phyloP scores from a whole-genome alignment of 116 monocot species.

The Posidonia oceanica region DNA sequence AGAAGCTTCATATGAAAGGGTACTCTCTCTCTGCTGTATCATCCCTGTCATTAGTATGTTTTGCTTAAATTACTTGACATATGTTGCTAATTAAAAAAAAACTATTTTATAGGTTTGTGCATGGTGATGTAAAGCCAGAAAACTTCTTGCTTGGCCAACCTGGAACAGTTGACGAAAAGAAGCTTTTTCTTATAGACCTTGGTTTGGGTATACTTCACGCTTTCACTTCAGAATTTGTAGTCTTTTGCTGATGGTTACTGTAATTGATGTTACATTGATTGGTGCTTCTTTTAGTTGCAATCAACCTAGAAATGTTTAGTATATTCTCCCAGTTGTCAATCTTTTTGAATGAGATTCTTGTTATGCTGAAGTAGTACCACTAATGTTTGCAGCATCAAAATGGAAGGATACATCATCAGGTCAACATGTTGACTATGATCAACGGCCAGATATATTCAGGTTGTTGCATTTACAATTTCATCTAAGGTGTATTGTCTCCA shows the following conservation, averaged over 20 bases:
- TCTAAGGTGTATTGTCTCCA: not conserved
- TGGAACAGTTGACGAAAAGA: conserved; percentile 76
- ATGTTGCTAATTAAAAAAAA: not conserved
- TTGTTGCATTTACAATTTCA: not conserved
- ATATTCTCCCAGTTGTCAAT: not conserved
- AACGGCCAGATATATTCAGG: conserved; percentile 76
- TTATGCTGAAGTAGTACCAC: not conserved
- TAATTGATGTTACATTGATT: not conserved
- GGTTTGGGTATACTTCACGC: conserved; percentile 48
- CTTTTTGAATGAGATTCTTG: not conserved
- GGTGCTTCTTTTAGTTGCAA: too few species aligned
- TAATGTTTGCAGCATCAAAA: conserved; percentile 44
- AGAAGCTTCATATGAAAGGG: conserved; percentile 89
- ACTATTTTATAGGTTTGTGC: conserved; percentile 46
- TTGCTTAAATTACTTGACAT: not conserved
- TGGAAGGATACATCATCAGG: conserved; percentile 83
- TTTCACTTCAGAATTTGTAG: not conserved
- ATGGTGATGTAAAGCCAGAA: conserved; percentile 91
- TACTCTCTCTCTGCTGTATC: conserved; percentile 7
- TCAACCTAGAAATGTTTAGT: too few species aligned
- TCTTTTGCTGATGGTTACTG: not conserved
- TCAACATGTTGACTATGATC: conserved; percentile 72
- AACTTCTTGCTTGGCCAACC: conserved; percentile 89
- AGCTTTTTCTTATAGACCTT: conserved; percentile 92
- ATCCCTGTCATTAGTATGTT: not conserved